Evolutionary conservation across 2,329 filamentous ascomycete species (phyloP), one percentile per base, ranked within the genome.

Genomic region (Chalara sp.): DNA sequence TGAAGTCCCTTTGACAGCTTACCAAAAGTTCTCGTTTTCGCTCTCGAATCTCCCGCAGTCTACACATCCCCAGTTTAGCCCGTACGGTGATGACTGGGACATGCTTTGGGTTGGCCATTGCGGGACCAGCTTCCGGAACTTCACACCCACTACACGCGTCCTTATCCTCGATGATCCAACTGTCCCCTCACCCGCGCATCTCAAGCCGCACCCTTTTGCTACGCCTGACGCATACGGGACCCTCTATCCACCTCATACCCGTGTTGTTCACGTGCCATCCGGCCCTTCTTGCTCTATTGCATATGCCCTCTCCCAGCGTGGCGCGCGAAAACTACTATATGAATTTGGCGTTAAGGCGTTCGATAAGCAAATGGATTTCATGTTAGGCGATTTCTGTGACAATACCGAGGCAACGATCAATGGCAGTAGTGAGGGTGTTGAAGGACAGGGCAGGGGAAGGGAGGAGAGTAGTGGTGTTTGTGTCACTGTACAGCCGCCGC

Each of bases 321-420:
- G 46, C 12, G 53, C 53, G 7, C 31, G 53, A 28, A 46, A 48
- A 7, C 28, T 54, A 10, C 28, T 52, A 32, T 29, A 49, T 29
- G 10, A 11, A 28, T 12, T 54, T 5, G 49, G 46, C 1, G 30
- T 51, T 6, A 12, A 12, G 4, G 35, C 37, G 11, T 32, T 56
- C 4, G 44, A 50, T 8, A 13, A 11, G n/a, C 13, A 32, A 6
- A 49, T 47, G 10, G 51, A 56, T 44, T n/a, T 49, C n/a, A 44
- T 53, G 33, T 44, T 50, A 6, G 37, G 43, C 13, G 21, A 49
- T 32, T 53, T 42, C 30, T 55, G 53, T 37, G 53, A 53, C 6
- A 50, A 44, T 12, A 13, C 41, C 44, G n/a, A 39, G 33, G 12
- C 12, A 37, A 46, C 28, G 41, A 42, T 46, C 48, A 4, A 48